Base-by-base conservation (phyloP, 169 alveolate genomes). In the Babesia ovata region DNA sequence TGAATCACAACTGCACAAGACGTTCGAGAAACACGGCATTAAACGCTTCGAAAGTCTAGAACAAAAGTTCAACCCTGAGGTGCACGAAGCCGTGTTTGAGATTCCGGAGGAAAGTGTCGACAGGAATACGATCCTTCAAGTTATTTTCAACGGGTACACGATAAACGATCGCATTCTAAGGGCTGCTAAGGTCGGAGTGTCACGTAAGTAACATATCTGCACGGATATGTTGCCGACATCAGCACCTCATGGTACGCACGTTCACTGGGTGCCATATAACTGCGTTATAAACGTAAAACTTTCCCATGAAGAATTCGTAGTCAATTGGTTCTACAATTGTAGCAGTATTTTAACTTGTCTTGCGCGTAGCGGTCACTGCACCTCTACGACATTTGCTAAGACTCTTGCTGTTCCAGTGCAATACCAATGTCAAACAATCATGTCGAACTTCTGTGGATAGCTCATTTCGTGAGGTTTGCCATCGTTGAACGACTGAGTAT, bases 51-150 rank as follows among this genome's bases (percentile, higher is more conserved):
- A 94, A 50, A 93, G 95, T 44, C 53, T 85, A 48, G 94, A 94
- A 45, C 95, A 95, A 83, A 88, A 81, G 36, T 96, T 96, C 84
- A 93, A 96, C 85, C 98, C 98, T 2, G 90, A 92, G 59, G 70
- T 90, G 57, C 98, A 95, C 75, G 98, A 96, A 71, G 98, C 98
- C 16, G 87, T 96, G 70, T 94, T 93, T 75, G 92, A 93, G 76
- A 91, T 96, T 48, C 91, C 83, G 48, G 96, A 93, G 60, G 88
- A 90, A 6, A 86, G 86, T 13, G 89, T 79, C 61, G 95, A 90
- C 48, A 86, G 88, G 36, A 94, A 94, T 33, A 90, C 91, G 19
- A 91, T 95, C 0, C 93, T 93, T 28, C 94, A 93, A 49, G 98
- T 95, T 33, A 81, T 93, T 21, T 86, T 93, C 75, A 88, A 89